phyloP scores from a whole-genome alignment of 176 grass and related monocot species.

The Ampelocalamus luodianensis region DNA sequence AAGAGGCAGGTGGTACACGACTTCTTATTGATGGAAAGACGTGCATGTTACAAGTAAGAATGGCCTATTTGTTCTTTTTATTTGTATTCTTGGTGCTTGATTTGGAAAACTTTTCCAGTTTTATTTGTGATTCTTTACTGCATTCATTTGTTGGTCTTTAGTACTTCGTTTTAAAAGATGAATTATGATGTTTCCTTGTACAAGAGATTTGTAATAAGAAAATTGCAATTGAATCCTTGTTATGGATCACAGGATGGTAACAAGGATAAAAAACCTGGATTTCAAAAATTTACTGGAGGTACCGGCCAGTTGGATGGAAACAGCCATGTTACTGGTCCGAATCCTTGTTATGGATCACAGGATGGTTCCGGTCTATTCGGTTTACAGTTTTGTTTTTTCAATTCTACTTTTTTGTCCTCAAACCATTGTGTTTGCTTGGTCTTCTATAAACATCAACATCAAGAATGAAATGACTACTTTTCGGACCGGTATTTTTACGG shows the following conservation, averaged over 20 bases:
- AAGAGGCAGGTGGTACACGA: slow-evolving; percentile 87
- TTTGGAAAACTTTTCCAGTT: slow-evolving; percentile 1
- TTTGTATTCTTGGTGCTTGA: slow-evolving; percentile 5
- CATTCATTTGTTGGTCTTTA: slow-evolving; percentile 7
- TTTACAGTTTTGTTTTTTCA: too few relatives aligned
- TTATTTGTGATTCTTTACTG: neutral
- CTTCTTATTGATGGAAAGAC: slow-evolving; percentile 98
- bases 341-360: too few relatives aligned
- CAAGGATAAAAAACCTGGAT: too few relatives aligned
- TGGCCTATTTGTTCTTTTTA: slow-evolving; percentile 8
- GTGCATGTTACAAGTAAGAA: slow-evolving; percentile 80
- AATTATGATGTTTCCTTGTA: neutral
- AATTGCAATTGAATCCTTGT: slow-evolving; percentile 14
- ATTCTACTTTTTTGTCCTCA: too few relatives aligned
- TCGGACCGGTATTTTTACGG: too few relatives aligned
- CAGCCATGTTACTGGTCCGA: too few relatives aligned
- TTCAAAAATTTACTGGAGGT: too few relatives aligned
- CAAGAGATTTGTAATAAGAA: neutral
- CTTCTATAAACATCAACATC: too few relatives aligned
- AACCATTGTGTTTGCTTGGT: too few relatives aligned
- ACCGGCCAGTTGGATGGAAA: too few relatives aligned
- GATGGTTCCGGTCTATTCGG: too few relatives aligned
- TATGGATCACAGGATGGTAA: slow-evolving; percentile 10
- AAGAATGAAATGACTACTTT: too few relatives aligned
- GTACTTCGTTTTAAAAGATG: slow-evolving; percentile 16